Evolutionary conservation across 2,329 filamentous ascomycete genomes (phyloP), one percentile per base, ranked within the genome.

Genomic region (Xylaria arbuscula): DNA sequence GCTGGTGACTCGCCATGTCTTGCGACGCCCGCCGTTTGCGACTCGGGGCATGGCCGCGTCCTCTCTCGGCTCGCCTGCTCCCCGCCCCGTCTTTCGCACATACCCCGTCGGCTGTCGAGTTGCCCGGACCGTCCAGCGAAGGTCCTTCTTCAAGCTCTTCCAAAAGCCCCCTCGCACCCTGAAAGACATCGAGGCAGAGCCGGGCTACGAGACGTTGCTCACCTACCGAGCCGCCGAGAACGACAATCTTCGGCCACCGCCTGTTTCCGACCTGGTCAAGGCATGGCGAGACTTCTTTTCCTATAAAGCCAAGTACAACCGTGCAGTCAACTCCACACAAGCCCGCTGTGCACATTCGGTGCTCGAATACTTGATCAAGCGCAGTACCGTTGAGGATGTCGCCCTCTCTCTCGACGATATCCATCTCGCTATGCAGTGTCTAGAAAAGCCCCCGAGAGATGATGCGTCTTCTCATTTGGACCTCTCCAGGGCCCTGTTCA

Each of bases 121-220:
- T 65, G 66, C 48, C 15, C 70, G 73, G 72, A 62, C 72, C 24
- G 61, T 78, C 7, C 83, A 85, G 71, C 80, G 83, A 57, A 83
- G 90, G 70, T 85, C 86, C 3, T 89, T 94, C 66, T 85, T 94
- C 74, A 85, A 85, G 32, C 81, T 93, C 55, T 87, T 92, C 72
- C 78, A 84, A 70, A 88, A 89, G 73, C 81, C 88, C 3, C 85
- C 88, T 19, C 84, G 88, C 67, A 82, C 86, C 65, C 80, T 89
- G 51, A 90, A 89, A 77, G 84, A 88, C 24, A 84, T 89, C 59
- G 85, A 89, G 73, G 82, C 90, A 68, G 92, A 89, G 75, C 91
- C 88, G 0, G 94, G 93, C 62, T 87, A 94, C 75, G 88, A 89
- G 71, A 87, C 86, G 17, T 88, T 97, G 81, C 86, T 92, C 74